phyloP scores from a whole-genome alignment of 768 basidiomycete species.

The Wakefieldia striispora region DNA sequence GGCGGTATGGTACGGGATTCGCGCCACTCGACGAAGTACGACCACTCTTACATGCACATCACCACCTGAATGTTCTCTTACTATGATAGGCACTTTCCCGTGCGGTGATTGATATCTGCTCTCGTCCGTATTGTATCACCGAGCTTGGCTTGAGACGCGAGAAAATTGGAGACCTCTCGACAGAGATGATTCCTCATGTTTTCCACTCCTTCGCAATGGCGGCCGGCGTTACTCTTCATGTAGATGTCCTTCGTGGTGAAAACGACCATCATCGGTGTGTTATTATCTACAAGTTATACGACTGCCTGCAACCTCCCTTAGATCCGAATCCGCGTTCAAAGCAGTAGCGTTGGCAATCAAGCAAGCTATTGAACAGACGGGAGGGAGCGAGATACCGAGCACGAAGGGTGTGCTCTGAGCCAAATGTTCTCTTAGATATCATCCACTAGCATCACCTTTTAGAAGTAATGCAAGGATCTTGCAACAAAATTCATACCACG shows the following conservation, averaged over 20 bases:
- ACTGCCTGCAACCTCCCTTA: slow-evolving; percentile 31
- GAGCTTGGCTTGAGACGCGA: slow-evolving; percentile 85
- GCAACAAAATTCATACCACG: background rate
- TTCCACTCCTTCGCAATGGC: slow-evolving; percentile 98
- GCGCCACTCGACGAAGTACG: slow-evolving; percentile 96
- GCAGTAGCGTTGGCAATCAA: slow-evolving; percentile 93
- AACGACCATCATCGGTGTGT: slow-evolving; percentile 97
- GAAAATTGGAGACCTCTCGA: slow-evolving; percentile 92
- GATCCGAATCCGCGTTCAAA: slow-evolving; percentile 98
- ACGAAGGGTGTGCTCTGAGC: slow-evolving; percentile 88
- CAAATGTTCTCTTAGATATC: background rate
- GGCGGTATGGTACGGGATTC: slow-evolving; percentile 93
- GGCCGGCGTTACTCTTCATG: slow-evolving; percentile 89
- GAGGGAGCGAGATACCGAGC: slow-evolving; percentile 87
- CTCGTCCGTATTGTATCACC: slow-evolving; percentile 92
- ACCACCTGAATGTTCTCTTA: slow-evolving; percentile 1
- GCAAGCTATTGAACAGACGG: slow-evolving; percentile 90
- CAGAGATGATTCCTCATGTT: slow-evolving; percentile 98
- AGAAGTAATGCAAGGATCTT: background rate
- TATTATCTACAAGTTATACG: background rate
- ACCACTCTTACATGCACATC: background rate
- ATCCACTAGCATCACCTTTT: background rate
- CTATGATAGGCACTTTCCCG: slow-evolving; percentile 78
- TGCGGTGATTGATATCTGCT: slow-evolving; percentile 98
- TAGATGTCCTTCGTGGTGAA: slow-evolving; percentile 91